Conservation (phyloP, 176 grass and related monocot genomes). For the Bromus sterilis region DNA sequence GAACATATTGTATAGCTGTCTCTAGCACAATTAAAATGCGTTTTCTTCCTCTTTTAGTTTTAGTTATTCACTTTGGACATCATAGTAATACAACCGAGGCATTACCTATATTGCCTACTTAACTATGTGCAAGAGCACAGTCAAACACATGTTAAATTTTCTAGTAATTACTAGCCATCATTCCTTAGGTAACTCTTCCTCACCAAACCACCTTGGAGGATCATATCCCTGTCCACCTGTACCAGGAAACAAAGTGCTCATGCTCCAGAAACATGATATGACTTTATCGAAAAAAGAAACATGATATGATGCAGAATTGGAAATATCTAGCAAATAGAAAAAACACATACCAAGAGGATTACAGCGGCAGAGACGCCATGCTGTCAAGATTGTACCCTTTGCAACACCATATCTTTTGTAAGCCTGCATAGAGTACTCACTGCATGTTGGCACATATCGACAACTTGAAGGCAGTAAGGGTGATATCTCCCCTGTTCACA, state of each 20-base stretch:
- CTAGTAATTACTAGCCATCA: constrained; percentile 25
- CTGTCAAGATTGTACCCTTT: constrained; percentile 71
- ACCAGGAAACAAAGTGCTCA: not conserved
- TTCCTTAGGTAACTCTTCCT: constrained; percentile 39
- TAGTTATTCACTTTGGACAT: no score
- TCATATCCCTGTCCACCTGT: constrained; percentile 81
- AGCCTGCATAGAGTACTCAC: constrained; percentile 76
- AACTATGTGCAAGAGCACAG: no score
- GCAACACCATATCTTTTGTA: constrained; percentile 65
- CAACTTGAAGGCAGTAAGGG: constrained; percentile 72
- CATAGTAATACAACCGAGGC: no score
- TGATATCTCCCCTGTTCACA: constrained; percentile 77
- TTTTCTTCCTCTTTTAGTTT: no score
- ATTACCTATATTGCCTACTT: no score
- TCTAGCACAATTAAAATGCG: no score
- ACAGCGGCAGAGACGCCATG: constrained; percentile 72
- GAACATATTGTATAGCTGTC: no score
- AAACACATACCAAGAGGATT: constrained; percentile 65
- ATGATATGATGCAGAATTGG: not conserved
- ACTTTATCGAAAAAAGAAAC: no score
- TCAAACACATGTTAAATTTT: no score
- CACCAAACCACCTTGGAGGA: constrained; percentile 83
- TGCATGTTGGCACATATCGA: constrained; percentile 82
- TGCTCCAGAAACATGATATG: not conserved
- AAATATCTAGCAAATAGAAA: not conserved